Conservation (phyloP, 108 stramenopile genomes). For the Bacterosira constricta region DNA sequence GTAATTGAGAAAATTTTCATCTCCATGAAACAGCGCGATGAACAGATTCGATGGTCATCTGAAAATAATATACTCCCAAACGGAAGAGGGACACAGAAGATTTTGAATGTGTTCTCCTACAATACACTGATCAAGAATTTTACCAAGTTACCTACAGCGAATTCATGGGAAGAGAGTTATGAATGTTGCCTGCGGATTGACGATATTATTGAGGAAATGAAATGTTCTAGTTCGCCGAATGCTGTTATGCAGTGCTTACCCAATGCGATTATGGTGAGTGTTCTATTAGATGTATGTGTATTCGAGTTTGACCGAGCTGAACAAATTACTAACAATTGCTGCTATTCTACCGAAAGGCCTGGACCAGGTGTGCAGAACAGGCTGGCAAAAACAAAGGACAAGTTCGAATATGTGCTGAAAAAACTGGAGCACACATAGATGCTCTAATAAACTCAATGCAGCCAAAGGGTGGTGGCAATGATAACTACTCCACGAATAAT, state of each 20-base stretch:
- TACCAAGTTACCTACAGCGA: conserved; percentile 14
- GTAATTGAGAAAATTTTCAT: conserved; percentile 21
- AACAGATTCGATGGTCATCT: conserved; percentile 36
- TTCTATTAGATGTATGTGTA: no score
- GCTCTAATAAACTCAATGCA: conserved; percentile 9
- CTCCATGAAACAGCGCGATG: conserved; percentile 31
- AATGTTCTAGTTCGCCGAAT: neutral
- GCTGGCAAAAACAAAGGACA: conserved; percentile 7
- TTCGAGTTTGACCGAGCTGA: no score
- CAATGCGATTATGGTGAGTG: neutral
- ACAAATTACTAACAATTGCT: no score
- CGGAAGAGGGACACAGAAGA: neutral
- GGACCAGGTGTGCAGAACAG: conserved; percentile 15
- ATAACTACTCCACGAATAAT: neutral
- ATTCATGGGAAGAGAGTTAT: conserved; percentile 31
- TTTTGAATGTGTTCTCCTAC: conserved; percentile 30
- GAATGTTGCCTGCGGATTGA: conserved; percentile 40
- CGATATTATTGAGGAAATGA: conserved; percentile 19
- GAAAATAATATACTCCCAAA: neutral
- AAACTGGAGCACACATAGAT: conserved; percentile 23
- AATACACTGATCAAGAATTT: conserved; percentile 31
- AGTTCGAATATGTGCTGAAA: conserved; percentile 19
- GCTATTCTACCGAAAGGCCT: no score
- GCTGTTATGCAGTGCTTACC: conserved; percentile 9
- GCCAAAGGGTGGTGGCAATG: neutral